Percentiles rank a stretch among this genome's conserved stretches.
phyloP scores from a whole-genome alignment of 768 basidiomycete species.

The Termitomyces sp. region DNA sequence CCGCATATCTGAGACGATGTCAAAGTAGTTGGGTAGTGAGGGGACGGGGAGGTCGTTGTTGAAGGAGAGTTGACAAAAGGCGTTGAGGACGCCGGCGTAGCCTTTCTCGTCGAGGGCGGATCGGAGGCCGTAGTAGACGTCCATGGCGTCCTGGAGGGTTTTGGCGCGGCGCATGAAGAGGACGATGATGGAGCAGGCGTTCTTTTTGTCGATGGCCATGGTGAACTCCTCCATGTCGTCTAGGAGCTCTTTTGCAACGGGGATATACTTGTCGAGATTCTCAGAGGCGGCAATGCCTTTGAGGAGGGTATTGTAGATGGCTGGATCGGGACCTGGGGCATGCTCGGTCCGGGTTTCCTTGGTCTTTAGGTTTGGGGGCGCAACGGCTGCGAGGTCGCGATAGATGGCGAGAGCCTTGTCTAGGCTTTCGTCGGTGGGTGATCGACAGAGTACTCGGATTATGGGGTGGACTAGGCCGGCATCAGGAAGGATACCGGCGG shows the following conservation, averaged over 20 bases:
- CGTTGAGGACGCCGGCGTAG: conserved; percentile 60
- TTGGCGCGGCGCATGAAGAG: conserved; percentile 64
- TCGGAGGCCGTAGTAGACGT: conserved; percentile 49
- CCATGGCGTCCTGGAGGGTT: conserved; percentile 55
- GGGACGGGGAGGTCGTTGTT: conserved; percentile 35
- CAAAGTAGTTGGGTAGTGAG: conserved; percentile 59
- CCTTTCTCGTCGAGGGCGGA: conserved; percentile 51
- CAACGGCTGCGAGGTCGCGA: conserved; percentile 36
- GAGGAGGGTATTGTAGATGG: conserved; percentile 53
- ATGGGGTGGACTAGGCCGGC: conserved; percentile 52
- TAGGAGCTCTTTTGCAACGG: conserved; percentile 47
- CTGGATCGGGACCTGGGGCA: conserved; percentile 42
- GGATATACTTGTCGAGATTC: conserved; percentile 44
- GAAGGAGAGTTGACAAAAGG: conserved; percentile 59
- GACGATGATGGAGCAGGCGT: conserved; percentile 51
- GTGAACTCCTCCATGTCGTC: conserved; percentile 61
- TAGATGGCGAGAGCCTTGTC: conserved; percentile 56
- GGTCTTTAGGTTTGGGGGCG: conserved; percentile 20
- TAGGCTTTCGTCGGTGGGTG: conserved; percentile 38
- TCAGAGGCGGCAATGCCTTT: conserved; percentile 42
- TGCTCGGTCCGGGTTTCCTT: conserved; percentile 24
- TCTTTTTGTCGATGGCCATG: conserved; percentile 40
- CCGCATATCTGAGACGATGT: conserved; percentile 80
- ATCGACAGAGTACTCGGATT: conserved; percentile 45
- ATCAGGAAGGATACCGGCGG: conserved; percentile 42